Evolutionary conservation across 208 protist species (phyloP), one percentile per base, ranked within the genome.

Genomic region (Vickermania ingenoplastis): DNA sequence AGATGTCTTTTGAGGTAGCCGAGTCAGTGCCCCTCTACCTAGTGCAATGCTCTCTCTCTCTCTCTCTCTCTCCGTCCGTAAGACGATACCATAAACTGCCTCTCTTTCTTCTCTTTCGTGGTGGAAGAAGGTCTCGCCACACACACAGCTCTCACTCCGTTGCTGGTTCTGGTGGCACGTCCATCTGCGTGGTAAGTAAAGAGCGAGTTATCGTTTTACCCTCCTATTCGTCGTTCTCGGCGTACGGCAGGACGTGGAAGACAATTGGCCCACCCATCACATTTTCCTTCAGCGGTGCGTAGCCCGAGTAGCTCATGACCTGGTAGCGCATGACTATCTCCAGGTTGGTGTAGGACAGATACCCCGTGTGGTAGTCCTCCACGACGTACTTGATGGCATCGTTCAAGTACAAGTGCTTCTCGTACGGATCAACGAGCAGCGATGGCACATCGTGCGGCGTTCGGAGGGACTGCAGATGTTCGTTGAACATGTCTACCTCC

Each of bases 251-350:
- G 21, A n/a, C 51, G n/a, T 22, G n/a, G 11, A 55, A 22, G 22
- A 14, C 5, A 55, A 45, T 7, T n/a, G 11, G 36, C 36, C 36
- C 36, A 17, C 36, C 36, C 36, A 45, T 45, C 36, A 17, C 51
- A 1, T 67, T 61, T 67, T 81, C 77, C 11, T 66, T 75, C 29
- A 82, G 30, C 2, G 74, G 80, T 0, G 80, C 68, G 71, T 74
- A 90, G 4, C 86, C 86, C 3, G 75, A 85, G 67, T 77, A 77
- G 49, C 80, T 86, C 64, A 92, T 78, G 61, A 84, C 66, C 58
- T 92, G 81, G 31, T 92, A 92, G 21, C 71, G 75, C 24, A 92
- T 31, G 11, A 79, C 31, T 29, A 89, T 41, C 51, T 83, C 65
- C 27, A 92, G 55, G 5, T 53, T 57, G n/a, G 49, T 66, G 7